Percentiles rank a stretch among this genome's conserved stretches.
Evolutionary conservation across 805 yeast species (phyloP).

Genomic region (Monosporozyma servazzii): DNA sequence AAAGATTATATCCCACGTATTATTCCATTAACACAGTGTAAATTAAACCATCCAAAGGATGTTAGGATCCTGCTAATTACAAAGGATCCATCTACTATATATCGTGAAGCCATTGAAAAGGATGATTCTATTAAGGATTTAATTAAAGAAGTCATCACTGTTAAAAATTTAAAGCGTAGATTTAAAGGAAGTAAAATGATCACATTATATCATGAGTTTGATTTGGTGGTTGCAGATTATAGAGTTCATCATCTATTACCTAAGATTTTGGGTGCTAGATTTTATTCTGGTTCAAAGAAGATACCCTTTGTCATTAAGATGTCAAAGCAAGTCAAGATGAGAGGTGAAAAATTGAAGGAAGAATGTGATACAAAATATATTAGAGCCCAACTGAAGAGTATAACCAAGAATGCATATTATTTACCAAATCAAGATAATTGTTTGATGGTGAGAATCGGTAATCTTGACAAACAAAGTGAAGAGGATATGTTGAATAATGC

Average conservation of each 20-base stretch:
- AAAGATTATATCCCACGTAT: constrained; percentile 49
- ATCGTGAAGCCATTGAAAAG: constrained; percentile 40
- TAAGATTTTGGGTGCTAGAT: constrained; percentile 45
- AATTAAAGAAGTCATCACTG: constrained; percentile 52
- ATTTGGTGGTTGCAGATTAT: constrained; percentile 59
- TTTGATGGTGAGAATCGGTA: constrained; percentile 52
- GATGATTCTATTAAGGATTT: constrained; percentile 50
- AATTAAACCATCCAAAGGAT: constrained; percentile 41
- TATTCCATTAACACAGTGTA: constrained; percentile 43
- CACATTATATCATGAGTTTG: constrained; percentile 50
- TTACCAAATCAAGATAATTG: constrained; percentile 57
- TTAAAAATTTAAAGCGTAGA: constrained; percentile 45
- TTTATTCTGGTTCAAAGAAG: constrained; percentile 55
- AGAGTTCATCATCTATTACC: constrained; percentile 57
- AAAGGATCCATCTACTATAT: constrained; percentile 60
- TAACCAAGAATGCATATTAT: constrained; percentile 52
- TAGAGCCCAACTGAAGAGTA: constrained; percentile 52
- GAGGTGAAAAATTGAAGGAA: constrained; percentile 41
- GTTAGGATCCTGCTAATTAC: constrained; percentile 53
- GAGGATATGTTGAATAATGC: constrained; percentile 23
- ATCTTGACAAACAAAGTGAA: constrained; percentile 15
- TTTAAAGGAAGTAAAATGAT: constrained; percentile 37
- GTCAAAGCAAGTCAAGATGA: constrained; percentile 29
- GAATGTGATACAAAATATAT: constrained; percentile 60
- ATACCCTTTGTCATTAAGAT: constrained; percentile 62